These are phyloP conservation scores for Chrysanthemum lavandulifolium DNA, from an alignment of 129 eudicot genomes.

Conservation along the genomic window DNA sequence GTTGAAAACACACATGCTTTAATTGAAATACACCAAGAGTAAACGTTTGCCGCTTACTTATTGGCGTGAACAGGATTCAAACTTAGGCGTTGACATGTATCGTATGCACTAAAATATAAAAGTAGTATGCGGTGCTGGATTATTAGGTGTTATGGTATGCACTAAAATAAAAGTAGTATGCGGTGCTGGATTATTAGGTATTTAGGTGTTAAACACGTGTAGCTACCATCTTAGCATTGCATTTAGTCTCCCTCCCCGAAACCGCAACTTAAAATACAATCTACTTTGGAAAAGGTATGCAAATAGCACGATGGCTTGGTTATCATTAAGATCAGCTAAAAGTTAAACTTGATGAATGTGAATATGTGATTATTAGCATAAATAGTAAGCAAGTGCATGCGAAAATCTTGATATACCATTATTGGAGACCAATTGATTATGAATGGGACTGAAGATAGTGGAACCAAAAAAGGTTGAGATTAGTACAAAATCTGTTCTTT, in stretches of 20 bases:
- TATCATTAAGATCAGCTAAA: too few relatives aligned
- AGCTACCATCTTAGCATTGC: background rate
- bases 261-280: too few relatives aligned
- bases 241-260: too few relatives aligned
- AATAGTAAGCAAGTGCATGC: conserved; percentile 3
- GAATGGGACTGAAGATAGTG: background rate
- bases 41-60: too few relatives aligned
- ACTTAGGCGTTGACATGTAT: too few relatives aligned
- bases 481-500: too few relatives aligned
- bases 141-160: background rate
- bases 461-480: background rate
- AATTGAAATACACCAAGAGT: background rate
- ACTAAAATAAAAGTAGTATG: background rate
- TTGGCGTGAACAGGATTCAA: too few relatives aligned
- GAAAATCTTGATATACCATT: conserved; percentile 5
- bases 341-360: background rate
- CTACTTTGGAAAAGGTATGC: too few relatives aligned
- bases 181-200: background rate
- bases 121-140: background rate
- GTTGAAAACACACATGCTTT: background rate
- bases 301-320: too few relatives aligned
- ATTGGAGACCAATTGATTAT: background rate
- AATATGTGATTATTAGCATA: background rate
- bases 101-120: too few relatives aligned
- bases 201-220: background rate